Evolutionary conservation across 805 yeast species (phyloP).

Genomic region (Danielozyma ontarioensis): DNA sequence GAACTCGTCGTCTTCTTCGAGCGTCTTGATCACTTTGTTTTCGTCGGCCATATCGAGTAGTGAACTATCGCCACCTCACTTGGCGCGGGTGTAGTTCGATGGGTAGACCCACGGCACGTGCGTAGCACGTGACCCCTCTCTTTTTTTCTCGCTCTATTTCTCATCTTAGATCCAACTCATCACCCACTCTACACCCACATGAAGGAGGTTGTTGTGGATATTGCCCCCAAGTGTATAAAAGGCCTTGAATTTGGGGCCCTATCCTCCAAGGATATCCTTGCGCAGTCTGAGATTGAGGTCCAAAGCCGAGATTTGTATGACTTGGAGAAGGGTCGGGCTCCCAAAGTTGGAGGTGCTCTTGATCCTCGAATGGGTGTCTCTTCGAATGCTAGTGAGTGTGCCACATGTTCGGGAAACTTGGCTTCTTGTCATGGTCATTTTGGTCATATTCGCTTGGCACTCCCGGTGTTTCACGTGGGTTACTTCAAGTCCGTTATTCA

Average conservation of each 20-base stretch:
- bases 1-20: constrained; percentile 95
- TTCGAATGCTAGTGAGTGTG: constrained; percentile 77
- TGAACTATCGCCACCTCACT: too few relatives aligned
- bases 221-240: constrained; percentile 83
- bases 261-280: constrained; percentile 85
- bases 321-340: constrained; percentile 81
- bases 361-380: constrained; percentile 95
- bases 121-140: too few relatives aligned
- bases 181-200: constrained; percentile 16
- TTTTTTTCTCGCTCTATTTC: too few relatives aligned
- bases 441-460: constrained; percentile 87
- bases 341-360: constrained; percentile 79
- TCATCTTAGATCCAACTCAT: neutral
- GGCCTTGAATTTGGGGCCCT: constrained; percentile 91
- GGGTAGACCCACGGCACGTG: neutral
- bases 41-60: constrained; percentile 23
- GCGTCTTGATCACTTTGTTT: constrained; percentile 52
- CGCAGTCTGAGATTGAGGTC: constrained; percentile 92
- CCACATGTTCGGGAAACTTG: constrained; percentile 85
- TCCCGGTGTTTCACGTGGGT: constrained; percentile 97
- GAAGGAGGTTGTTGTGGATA: constrained; percentile 59
- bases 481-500: constrained; percentile 88
- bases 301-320: constrained; percentile 89
- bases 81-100: neutral
- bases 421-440: constrained; percentile 98